Base-by-base conservation (phyloP, 129 eudicot species). In the Sambucus nigra region DNA sequence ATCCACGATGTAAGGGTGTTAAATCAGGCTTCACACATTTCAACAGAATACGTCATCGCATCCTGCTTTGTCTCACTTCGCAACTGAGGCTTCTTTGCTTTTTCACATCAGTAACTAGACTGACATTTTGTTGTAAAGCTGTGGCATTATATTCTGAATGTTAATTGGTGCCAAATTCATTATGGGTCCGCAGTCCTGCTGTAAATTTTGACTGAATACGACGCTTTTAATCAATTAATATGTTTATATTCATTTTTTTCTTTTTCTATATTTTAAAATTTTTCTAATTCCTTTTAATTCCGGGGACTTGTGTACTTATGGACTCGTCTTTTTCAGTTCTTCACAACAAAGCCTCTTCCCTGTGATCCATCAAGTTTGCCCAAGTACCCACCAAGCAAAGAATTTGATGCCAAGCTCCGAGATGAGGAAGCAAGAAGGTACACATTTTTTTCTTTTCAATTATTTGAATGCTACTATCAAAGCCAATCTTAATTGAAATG, bases 301-400 rank as follows among this genome's bases (percentile, higher is more conserved):
- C n/a, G 5, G 3, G 20, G 16, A 15, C 19, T 42, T 42, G 2
- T 42, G 48, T 55, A 53, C 54, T 56, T 55, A 45, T 39, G 28
- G 42, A 20, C 7, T 24, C 17, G 44, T 19, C 18, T n/a, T 60
- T 39, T 63, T 47, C 74, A 87, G 96, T 87, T 83, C 61, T 87
- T 87, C 57, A 76, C 79, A 6, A 69, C 86, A 67, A 72, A 80
- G 68, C 96, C 96, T 57, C 76, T 87, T 60, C 89, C 96, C 14
- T 87, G 94, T 54, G 88, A 87, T 69, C 86, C 88, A 28, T 79
- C 89, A 63, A 70, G 68, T 66, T 74, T 87, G 69, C 96, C 96
- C 14, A 87, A 87, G 63, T 83, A 87, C 71, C 96, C 94, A 21
- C 96, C 96, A 53, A 71, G 88, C 76, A 87, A 87, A 68, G 96